Percentiles rank a stretch among this genome's conserved stretches.
Evolutionary conservation across 345 rosid genomes (phyloP).

Genomic region (Camelina hispida): DNA sequence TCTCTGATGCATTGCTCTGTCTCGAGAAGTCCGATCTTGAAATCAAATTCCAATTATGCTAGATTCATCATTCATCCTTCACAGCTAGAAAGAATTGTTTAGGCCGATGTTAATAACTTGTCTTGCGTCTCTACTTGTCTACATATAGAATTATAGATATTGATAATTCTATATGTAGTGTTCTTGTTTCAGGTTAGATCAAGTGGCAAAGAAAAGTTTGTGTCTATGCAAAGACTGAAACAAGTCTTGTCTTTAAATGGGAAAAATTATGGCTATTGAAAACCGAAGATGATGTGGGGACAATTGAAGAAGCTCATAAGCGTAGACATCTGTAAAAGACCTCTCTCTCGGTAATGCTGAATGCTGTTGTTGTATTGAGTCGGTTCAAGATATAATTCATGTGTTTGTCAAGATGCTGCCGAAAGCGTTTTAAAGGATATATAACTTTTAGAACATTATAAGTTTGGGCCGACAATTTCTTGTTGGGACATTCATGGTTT

Average conservation of each 20-base stretch:
- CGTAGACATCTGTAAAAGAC: not conserved
- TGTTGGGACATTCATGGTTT: no score
- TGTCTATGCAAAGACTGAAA: not conserved
- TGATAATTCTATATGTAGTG: no score
- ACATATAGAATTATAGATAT: no score
- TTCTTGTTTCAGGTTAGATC: not conserved
- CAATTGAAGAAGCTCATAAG: not conserved
- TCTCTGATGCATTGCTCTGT: not conserved
- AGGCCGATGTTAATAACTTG: not conserved
- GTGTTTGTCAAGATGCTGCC: not conserved
- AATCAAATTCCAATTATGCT: not conserved
- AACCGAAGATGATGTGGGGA: not conserved
- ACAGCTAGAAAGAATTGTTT: not conserved
- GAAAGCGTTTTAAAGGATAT: not conserved
- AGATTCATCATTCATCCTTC: not conserved
- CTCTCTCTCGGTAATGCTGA: not conserved
- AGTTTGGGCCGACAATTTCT: no score
- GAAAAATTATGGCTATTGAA: not conserved
- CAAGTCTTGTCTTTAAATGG: not conserved
- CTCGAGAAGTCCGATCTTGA: not conserved
- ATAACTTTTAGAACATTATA: no score
- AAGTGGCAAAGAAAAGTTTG: not conserved
- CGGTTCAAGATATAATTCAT: not conserved
- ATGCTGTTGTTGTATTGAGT: not conserved
- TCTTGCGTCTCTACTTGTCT: constrained; percentile 5